These are phyloP conservation scores for Colletotrichum cordylinicola DNA, from an alignment of 2,329 filamentous ascomycete species.

Conservation along the genomic window DNA sequence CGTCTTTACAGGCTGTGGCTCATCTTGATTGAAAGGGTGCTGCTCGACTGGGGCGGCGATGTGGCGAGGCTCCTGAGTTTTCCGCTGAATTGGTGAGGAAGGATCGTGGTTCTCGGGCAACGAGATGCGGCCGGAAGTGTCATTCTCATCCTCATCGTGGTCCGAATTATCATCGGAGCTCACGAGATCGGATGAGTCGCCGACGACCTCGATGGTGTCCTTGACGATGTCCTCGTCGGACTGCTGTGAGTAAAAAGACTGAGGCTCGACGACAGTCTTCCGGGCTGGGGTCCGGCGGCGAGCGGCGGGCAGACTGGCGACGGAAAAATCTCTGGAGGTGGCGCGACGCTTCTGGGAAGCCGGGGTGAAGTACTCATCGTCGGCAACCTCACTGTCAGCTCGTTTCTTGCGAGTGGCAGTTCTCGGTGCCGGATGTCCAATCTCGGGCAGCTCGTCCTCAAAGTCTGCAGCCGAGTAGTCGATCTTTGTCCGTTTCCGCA, in stretches of 20 bases:
- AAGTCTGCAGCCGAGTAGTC: slow-evolving; percentile 63
- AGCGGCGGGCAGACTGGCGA: slow-evolving; percentile 2
- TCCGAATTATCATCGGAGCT: slow-evolving; percentile 33
- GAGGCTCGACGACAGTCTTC: slow-evolving; percentile 36
- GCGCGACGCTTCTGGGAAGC: slow-evolving; percentile 14
- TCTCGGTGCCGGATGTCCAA: slow-evolving; percentile 24
- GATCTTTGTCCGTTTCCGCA: slow-evolving; percentile 61
- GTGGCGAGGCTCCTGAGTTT: neutral
- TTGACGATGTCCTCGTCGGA: slow-evolving; percentile 53
- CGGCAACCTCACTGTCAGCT: slow-evolving; percentile 29
- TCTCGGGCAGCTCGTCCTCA: slow-evolving; percentile 47
- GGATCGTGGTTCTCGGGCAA: neutral
- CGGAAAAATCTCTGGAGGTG: slow-evolving; percentile 21
- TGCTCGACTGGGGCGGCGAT: neutral
- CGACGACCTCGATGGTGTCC: slow-evolving; percentile 64
- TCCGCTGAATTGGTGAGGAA: slow-evolving; percentile 14
- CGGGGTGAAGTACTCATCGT: slow-evolving; percentile 16
- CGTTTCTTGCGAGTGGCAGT: slow-evolving; percentile 33
- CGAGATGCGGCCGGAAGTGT: neutral
- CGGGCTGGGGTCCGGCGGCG: slow-evolving; percentile 46
- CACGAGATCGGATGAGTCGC: slow-evolving; percentile 34
- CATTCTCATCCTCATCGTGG: slow-evolving; percentile 11
- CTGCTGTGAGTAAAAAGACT: slow-evolving; percentile 12
- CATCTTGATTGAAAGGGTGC: neutral
- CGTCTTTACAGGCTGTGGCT: neutral